Evolutionary conservation across 2,329 filamentous ascomycete genomes (phyloP), one percentile per base, ranked within the genome.

Genomic region (Tricladium varicosporioides): DNA sequence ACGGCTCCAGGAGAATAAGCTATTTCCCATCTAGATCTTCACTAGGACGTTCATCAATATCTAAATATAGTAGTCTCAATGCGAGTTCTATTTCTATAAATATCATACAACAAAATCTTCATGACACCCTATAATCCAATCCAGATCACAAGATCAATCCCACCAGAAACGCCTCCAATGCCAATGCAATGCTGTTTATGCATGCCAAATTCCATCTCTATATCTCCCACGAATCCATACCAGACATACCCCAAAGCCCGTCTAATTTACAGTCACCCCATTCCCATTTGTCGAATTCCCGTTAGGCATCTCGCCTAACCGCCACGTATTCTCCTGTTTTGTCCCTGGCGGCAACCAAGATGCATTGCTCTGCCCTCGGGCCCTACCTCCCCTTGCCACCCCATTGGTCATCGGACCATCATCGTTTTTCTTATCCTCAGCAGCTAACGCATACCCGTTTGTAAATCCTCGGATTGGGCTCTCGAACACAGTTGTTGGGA

Each of bases 251-350:
- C 27, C 15, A 31, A 11, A 54, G 15, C 31, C 7, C 22, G 14
- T 42, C 27, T 56, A 56, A 48, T 49, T 57, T 53, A 56, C 54
- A 57, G 15, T 14, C 42, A 48, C 14, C 11, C 45, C 33, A 31
- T 27, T 40, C 16, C 54, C 48, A 40, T 31, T 51, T 16, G 36
- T 40, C 3, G 36, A 15, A 47, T 43, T 54, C 13, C 32, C 52
- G 18, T 46, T 54, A 4, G 22, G 22, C 22, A 27, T 27, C 58
- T 63, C 67, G 47, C 62, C 57, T 13, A 62, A 60, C 62, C 77
- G 78, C 92, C 92, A 96, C 1, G 90, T 96, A 51, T 91, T 88
- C 71, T 96, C 89, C 71, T 93, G 89, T 69, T 85, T 92, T 1
- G 91, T 96, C 7, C 91, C 90, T 0, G 88, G 87, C 15, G 88